Percentiles rank a stretch among this genome's conserved stretches.
Evolutionary conservation across 306 rosid genomes (phyloP).

Genomic region (Cyclanthera cordifolia): DNA sequence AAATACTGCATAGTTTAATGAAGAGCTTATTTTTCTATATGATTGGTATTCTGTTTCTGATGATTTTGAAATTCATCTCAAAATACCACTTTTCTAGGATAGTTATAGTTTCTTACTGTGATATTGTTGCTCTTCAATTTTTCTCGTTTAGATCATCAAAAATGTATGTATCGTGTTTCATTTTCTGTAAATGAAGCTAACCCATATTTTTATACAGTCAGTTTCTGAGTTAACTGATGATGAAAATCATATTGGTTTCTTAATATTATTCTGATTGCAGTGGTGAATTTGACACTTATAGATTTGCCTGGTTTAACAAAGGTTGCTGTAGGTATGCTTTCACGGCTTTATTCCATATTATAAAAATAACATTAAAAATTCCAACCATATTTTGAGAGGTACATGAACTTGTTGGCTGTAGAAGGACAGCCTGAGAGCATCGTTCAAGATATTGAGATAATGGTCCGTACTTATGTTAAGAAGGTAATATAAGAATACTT

Average conservation of each 20-base stretch:
- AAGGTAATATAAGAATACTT: constrained; percentile 34
- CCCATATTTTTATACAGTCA: constrained; percentile 9
- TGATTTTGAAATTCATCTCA: constrained; percentile 1
- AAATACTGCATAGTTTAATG: not conserved
- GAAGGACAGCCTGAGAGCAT: constrained; percentile 69
- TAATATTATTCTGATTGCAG: constrained; percentile 23
- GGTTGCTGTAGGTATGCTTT: constrained; percentile 52
- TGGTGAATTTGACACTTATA: constrained; percentile 48
- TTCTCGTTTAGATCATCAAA: not conserved
- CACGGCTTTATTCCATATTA: not conserved
- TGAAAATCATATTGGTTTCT: constrained; percentile 1
- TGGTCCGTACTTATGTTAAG: constrained; percentile 56
- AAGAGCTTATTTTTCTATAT: not conserved
- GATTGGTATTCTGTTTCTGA: not conserved
- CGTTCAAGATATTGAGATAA: constrained; percentile 62
- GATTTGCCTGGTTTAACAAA: constrained; percentile 57
- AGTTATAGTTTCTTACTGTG: not conserved
- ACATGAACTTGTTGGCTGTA: constrained; percentile 20
- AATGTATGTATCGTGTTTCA: not conserved
- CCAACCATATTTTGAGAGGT: constrained; percentile 1
- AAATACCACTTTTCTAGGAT: not conserved
- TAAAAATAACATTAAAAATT: not conserved
- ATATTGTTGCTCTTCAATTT: not conserved
- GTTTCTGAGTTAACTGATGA: constrained; percentile 3
- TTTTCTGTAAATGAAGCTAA: not conserved